Percentiles rank a stretch among this genome's conserved stretches.
phyloP scores from a whole-genome alignment of 441 rosid species.

The Dalechampia spathulata region DNA sequence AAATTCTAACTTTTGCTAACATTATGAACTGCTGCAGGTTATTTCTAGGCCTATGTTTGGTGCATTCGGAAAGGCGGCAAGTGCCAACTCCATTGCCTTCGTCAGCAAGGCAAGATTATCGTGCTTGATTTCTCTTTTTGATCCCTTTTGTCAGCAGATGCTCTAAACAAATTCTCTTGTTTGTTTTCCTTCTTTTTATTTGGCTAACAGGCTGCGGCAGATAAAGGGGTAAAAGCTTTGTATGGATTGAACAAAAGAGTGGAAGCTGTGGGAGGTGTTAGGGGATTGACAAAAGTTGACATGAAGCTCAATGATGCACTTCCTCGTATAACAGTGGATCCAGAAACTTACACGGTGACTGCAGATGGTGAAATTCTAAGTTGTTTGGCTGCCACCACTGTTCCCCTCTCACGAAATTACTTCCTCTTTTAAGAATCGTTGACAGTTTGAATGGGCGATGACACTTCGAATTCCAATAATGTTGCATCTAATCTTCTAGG shows the following conservation, averaged over 20 bases:
- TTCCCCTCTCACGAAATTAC: constrained; percentile 83
- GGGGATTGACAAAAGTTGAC: constrained; percentile 68
- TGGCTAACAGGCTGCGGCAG: constrained; percentile 48
- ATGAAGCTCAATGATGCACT: constrained; percentile 85
- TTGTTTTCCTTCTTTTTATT: background rate
- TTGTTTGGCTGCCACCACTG: constrained; percentile 55
- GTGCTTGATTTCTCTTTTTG: constrained; percentile 7
- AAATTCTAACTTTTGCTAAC: constrained; percentile 9
- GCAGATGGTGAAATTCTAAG: constrained; percentile 56
- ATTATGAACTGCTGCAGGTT: constrained; percentile 40
- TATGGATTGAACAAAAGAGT: constrained; percentile 70
- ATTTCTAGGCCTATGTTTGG: constrained; percentile 93
- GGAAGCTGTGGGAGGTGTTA: constrained; percentile 62
- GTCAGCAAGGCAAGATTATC: constrained; percentile 67
- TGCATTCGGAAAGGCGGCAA: constrained; percentile 82
- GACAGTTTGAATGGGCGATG: background rate
- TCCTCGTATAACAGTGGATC: constrained; percentile 73
- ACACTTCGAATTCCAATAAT: background rate
- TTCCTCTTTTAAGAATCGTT: constrained; percentile 62
- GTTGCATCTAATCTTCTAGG: background rate
- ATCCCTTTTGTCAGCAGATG: background rate
- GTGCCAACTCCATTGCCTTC: constrained; percentile 75
- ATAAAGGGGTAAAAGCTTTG: constrained; percentile 38
- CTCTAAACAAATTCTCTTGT: background rate
- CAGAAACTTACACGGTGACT: constrained; percentile 68